phyloP scores from a whole-genome alignment of 1,284 basidiomycete species.

The Leccinum fuscescens region DNA sequence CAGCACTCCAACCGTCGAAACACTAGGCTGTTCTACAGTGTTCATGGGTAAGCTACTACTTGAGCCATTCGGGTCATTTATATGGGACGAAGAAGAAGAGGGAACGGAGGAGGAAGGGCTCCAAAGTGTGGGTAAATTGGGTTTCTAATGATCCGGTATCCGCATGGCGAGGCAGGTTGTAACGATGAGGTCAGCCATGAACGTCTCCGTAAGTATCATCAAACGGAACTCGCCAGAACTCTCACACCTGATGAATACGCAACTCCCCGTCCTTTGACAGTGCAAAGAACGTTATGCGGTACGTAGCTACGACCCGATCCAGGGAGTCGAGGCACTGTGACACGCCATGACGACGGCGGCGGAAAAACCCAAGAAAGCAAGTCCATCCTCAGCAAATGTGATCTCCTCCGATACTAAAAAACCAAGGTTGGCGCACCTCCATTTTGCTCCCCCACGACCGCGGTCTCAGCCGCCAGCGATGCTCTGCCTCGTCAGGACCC shows the following conservation, averaged over 20 bases:
- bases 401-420: too few species aligned
- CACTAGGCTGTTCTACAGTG: not conserved
- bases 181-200: conserved; percentile 31
- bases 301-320: conserved; percentile 29
- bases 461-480: conserved; percentile 26
- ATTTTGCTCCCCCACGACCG: conserved; percentile 15
- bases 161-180: conserved; percentile 34
- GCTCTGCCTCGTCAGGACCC: conserved; percentile 24
- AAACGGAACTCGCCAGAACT: not conserved
- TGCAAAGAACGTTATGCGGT: conserved; percentile 33
- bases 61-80: too few species aligned
- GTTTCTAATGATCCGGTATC: conserved; percentile 26
- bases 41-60: not conserved
- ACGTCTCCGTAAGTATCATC: conserved; percentile 6
- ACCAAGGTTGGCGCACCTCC: conserved; percentile 17
- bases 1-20: too few species aligned
- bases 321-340: conserved; percentile 26
- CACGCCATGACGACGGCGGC: not conserved
- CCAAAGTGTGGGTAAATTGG: not conserved
- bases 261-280: conserved; percentile 34
- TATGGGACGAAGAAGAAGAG: not conserved
- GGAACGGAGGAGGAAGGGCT: not conserved
- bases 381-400: not conserved
- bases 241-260: conserved; percentile 29
- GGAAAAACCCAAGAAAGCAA: not conserved